These are phyloP conservation scores for Epichloe sp. DNA, from an alignment of 2,329 filamentous ascomycete species.

Conservation along the genomic window DNA sequence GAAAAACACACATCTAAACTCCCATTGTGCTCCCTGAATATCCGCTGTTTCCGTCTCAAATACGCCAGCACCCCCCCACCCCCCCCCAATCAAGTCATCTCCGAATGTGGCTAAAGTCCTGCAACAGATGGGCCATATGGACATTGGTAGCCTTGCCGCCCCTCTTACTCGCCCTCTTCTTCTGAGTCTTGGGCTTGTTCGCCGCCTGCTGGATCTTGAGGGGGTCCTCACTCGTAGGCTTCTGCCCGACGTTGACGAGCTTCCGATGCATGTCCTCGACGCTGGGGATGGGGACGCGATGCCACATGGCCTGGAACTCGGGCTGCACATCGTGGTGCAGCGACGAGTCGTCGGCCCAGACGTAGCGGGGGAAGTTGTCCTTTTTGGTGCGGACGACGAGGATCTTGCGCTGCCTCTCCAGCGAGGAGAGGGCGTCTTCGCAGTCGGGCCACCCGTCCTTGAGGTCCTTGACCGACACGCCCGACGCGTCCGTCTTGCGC, in stretches of 20 bases:
- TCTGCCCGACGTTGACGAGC: conserved; percentile 65
- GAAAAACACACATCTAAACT: no score
- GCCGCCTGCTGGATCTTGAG: conserved; percentile 29
- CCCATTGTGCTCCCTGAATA: no score
- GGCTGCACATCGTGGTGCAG: conserved; percentile 63
- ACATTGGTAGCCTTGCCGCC: conserved; percentile 75
- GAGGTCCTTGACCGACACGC: conserved; percentile 74
- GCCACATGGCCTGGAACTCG: conserved; percentile 77
- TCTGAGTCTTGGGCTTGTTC: conserved; percentile 57
- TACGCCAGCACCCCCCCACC: no score
- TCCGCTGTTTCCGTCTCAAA: no score
- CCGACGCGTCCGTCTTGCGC: conserved; percentile 64
- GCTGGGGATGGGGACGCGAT: conserved; percentile 63
- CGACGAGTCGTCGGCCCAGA: conserved; percentile 80
- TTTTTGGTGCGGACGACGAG: conserved; percentile 86
- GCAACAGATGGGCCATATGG: conserved; percentile 72
- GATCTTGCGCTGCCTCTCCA: conserved; percentile 68
- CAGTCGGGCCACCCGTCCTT: conserved; percentile 93
- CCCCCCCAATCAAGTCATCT: conserved; percentile 15
- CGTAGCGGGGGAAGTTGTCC: conserved; percentile 74
- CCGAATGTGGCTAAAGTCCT: conserved; percentile 49
- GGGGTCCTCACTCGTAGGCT: conserved; percentile 72
- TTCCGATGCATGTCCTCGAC: conserved; percentile 65
- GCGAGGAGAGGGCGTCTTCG: conserved; percentile 59
- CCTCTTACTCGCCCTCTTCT: conserved; percentile 52